Base-by-base conservation (phyloP, 441 rosid genomes). In the Croton laevigatus region DNA sequence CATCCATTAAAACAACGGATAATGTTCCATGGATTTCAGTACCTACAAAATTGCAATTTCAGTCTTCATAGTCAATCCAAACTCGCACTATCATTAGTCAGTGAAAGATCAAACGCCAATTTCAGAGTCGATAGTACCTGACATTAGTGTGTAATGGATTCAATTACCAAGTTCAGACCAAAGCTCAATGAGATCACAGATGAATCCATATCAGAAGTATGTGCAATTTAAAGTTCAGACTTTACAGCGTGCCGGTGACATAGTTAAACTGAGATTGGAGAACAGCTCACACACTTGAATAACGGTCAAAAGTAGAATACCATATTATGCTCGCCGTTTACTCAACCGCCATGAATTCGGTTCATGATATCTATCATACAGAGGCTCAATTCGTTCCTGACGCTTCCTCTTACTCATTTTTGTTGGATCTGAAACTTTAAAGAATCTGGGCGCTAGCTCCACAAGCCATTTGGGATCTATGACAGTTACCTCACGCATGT, bases 371-470 rank as follows among this genome's bases (percentile, higher is more conserved):
- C 85, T 66, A 61, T 82, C 83, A 23, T 82, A 82, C 3, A 82
- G 79, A 7, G 85, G 85, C 42, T 82, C 82, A 0, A 79, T 72
- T 5, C 82, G 81, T 54, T 82, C 85, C 61, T 82, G 83, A 38
- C 85, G 81, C 74, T 82, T 82, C 38, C 81, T 78, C 76, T 82
- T 82, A 81, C 85, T 82, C 83, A 79, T 79, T 77, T 82, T 82
- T 4, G 81, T 82, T 12, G 85, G 81, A 73, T 82, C 85, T 59
- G 85, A 66, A 3, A 79, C 85, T 65, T 77, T 82, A 74, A 82
- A 79, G 74, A 82, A 79, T 13, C 83, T 77, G 1, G 83, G 85
- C 19, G 83, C 85, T 23, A 75, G 66, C 65, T 79, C 83, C 71
- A 82, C 85, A 13, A 82, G 81, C 83, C 85, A 82, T 62, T 82